Evolutionary conservation across 768 basidiomycete species (phyloP).

Genomic region (Sporobolomyces roseus): DNA sequence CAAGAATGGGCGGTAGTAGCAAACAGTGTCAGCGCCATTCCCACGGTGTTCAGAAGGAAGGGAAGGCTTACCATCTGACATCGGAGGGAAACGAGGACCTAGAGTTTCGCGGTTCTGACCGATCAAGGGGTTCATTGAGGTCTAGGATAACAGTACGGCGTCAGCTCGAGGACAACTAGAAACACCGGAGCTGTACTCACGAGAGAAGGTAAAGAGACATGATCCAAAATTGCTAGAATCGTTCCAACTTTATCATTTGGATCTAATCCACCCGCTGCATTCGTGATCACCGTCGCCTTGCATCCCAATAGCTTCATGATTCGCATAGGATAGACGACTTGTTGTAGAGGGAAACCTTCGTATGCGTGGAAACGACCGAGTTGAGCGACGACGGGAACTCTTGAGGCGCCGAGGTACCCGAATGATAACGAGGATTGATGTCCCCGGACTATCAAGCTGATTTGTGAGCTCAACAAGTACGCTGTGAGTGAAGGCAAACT

Average conservation of each 20-base stretch:
- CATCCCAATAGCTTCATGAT: slow-evolving; percentile 58
- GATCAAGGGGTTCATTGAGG: slow-evolving; percentile 62
- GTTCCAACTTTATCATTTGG: slow-evolving; percentile 71
- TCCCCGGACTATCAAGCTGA: slow-evolving; percentile 57
- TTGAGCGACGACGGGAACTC: slow-evolving; percentile 83
- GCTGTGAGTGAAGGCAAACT: no score
- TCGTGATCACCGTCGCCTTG: slow-evolving; percentile 67
- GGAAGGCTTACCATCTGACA: no score
- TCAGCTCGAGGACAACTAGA: not conserved
- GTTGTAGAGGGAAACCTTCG: slow-evolving; percentile 62
- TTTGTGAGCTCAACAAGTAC: not conserved
- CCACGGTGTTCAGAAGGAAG: no score
- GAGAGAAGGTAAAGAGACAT: slow-evolving; percentile 57
- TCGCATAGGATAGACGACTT: slow-evolving; percentile 58
- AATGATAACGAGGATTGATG: slow-evolving; percentile 78
- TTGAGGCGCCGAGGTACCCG: slow-evolving; percentile 64
- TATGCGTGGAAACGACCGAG: slow-evolving; percentile 65
- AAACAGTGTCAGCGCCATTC: no score
- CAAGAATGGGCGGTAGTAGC: no score
- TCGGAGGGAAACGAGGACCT: slow-evolving; percentile 72
- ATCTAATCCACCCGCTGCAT: slow-evolving; percentile 79
- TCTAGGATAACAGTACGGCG: slow-evolving; percentile 14
- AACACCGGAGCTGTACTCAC: not conserved
- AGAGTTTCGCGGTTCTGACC: slow-evolving; percentile 61
- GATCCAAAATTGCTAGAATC: slow-evolving; percentile 78